Evolutionary conservation across 2,329 filamentous ascomycete genomes (phyloP), one percentile per base, ranked within the genome.

Genomic region (Aspergillus udagawae): DNA sequence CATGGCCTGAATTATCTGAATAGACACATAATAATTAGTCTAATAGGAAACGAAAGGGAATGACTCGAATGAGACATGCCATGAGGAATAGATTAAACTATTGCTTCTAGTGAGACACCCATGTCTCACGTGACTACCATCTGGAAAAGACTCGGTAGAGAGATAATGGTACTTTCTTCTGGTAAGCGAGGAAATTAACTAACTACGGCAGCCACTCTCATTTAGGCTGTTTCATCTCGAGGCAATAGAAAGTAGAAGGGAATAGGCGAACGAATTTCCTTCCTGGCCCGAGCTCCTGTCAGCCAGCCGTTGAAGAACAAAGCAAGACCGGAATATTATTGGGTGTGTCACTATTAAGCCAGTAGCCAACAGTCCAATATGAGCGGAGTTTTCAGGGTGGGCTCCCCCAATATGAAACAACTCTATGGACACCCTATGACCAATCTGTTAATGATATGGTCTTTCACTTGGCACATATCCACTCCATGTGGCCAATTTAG

Each of bases 361-460:
- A 28, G 17, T 6, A 35, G 32, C 32, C 32, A 14, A 32, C 38
- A 51, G 28, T 47, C 60, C 56, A 59, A 57, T 54, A 58, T 54
- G 47, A 32, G 27, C 57, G 53, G 49, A 27, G 38, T 42, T 60
- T 57, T 54, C 52, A 54, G 20, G 49, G 32, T 29, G 52, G 32
- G 42, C 49, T 35, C 52, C 41, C 41, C 25, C 32, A 52, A 23
- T 29, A 38, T 62, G 60, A 61, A 59, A 62, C 59, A 51, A 38
- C n/a, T 45, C 17, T 17, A 10, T 38, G 42, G 42, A 6, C n/a
- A 21, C 10, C 42, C 44, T 25, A 28, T 21, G n/a, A 50, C 48
- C 54, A 52, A 32, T 48, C 27, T 44, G 20, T 25, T 9, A 2
- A n/a, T 48, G 9, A 48, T 21, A 23, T n/a, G 20, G 28, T 53